Percentiles rank a stretch among this genome's conserved stretches.
Evolutionary conservation across 1,139 yeast species (phyloP).

Genomic region (Pichia sp.): DNA sequence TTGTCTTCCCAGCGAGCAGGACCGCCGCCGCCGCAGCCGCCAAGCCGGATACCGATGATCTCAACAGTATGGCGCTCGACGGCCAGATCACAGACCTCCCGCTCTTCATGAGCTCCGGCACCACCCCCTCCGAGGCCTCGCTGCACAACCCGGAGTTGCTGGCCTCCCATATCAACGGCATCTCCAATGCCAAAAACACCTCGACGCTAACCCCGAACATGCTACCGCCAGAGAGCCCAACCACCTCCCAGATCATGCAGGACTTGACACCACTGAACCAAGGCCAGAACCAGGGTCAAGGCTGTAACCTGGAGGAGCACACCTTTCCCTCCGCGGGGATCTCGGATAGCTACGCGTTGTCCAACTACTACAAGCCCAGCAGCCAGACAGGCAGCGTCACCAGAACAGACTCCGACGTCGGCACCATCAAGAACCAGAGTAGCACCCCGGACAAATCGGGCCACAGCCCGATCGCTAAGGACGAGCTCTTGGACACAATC

Average conservation of each 20-base stretch:
- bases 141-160: not conserved
- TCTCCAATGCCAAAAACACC: not conserved
- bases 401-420: not conserved
- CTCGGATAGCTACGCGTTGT: conserved; percentile 16
- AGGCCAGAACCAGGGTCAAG: not conserved
- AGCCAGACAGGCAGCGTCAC: not conserved
- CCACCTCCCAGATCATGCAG: not conserved
- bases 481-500: conserved; percentile 6
- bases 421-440: not conserved
- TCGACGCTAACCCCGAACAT: not conserved
- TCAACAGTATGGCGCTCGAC: not conserved
- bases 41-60: not conserved
- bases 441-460: not conserved
- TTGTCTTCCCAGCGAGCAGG: not conserved
- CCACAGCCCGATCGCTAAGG: not conserved
- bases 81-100: not conserved
- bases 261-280: not conserved
- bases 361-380: conserved; percentile 18
- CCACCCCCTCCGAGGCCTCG: not conserved
- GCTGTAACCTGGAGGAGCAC: too few species aligned
- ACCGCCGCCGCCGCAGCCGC: not conserved
- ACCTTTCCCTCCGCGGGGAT: not conserved
- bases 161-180: not conserved
- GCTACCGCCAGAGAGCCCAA: not conserved
- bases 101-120: not conserved